Evolutionary conservation across 768 basidiomycete genomes (phyloP).

Genomic region (Agrocybe pediades): DNA sequence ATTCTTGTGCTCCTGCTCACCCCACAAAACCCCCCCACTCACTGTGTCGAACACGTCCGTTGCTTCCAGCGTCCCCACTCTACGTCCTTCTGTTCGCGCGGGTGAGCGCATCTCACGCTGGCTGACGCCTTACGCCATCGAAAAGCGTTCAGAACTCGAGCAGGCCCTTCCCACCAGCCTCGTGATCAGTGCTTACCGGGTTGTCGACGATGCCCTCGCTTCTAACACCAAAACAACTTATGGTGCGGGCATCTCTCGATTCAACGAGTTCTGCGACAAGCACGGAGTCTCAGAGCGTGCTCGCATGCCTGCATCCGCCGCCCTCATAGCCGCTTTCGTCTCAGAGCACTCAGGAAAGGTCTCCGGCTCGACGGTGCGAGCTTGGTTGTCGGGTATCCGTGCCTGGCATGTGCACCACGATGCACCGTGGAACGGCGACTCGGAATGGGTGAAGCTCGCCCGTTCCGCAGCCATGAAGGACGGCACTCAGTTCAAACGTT

Average conservation of each 20-base stretch:
- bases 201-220: constrained; percentile 17
- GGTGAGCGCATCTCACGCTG: neutral
- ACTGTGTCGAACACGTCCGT: too few species aligned
- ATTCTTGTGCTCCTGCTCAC: too few species aligned
- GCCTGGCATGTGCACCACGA: constrained; percentile 37
- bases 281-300: constrained; percentile 23
- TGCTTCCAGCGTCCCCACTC: too few species aligned
- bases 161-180: neutral
- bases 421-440: constrained; percentile 36
- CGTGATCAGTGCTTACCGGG: neutral
- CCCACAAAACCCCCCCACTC: too few species aligned
- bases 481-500: constrained; percentile 16
- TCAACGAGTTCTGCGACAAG: constrained; percentile 38
- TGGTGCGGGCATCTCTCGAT: constrained; percentile 33
- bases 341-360: neutral
- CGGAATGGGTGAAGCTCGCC: constrained; percentile 22
- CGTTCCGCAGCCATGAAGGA: constrained; percentile 18
- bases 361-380: constrained; percentile 25
- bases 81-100: neutral
- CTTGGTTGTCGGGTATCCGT: constrained; percentile 36
- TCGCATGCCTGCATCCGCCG: constrained; percentile 33
- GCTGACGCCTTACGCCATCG: neutral
- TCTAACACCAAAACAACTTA: constrained; percentile 26
- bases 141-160: neutral
- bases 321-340: constrained; percentile 31